Conservation (phyloP, 768 basidiomycete species). For the Cytidiella melzeri region DNA sequence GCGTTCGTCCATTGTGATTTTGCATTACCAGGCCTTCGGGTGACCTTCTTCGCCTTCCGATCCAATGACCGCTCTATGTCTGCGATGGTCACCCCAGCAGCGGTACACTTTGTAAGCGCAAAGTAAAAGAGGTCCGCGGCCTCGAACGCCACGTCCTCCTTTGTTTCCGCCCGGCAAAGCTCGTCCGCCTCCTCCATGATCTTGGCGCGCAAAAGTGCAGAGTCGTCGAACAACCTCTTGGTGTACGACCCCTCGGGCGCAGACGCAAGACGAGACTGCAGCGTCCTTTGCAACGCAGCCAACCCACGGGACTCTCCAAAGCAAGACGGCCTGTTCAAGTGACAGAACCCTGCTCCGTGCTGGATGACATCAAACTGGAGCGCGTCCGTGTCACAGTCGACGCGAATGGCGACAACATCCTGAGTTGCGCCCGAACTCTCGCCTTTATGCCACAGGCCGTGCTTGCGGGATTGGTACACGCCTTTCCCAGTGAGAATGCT, state of each 20-base stretch:
- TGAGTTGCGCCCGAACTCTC: slow-evolving; percentile 95
- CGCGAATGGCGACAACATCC: slow-evolving; percentile 70
- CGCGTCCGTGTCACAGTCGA: slow-evolving; percentile 91
- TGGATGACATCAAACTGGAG: slow-evolving; percentile 89
- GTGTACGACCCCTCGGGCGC: slow-evolving; percentile 95
- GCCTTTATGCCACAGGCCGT: slow-evolving; percentile 95
- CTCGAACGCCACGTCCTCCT: slow-evolving; percentile 87
- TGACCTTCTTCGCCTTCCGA: slow-evolving; percentile 79
- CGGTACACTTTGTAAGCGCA: slow-evolving; percentile 76
- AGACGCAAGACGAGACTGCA: slow-evolving; percentile 60
- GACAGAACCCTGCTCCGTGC: slow-evolving; percentile 90
- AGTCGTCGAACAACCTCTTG: slow-evolving; percentile 74
- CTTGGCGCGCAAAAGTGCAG: slow-evolving; percentile 80
- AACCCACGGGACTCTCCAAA: slow-evolving; percentile 79
- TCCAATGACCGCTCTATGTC: slow-evolving; percentile 86
- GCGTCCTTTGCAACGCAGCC: slow-evolving; percentile 71
- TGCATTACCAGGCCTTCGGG: slow-evolving; percentile 83
- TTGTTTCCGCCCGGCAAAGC: slow-evolving; percentile 74
- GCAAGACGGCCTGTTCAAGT: slow-evolving; percentile 81
- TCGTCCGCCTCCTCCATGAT: slow-evolving; percentile 99
- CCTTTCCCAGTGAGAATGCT: slow-evolving; percentile 86
- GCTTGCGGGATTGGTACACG: slow-evolving; percentile 93
- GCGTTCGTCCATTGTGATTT: slow-evolving; percentile 69
- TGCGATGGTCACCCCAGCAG: slow-evolving; percentile 71
- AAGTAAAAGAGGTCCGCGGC: slow-evolving; percentile 96